phyloP scores from a whole-genome alignment of 495 filamentous ascomycete species.

The Mytilinidion resinicola region DNA sequence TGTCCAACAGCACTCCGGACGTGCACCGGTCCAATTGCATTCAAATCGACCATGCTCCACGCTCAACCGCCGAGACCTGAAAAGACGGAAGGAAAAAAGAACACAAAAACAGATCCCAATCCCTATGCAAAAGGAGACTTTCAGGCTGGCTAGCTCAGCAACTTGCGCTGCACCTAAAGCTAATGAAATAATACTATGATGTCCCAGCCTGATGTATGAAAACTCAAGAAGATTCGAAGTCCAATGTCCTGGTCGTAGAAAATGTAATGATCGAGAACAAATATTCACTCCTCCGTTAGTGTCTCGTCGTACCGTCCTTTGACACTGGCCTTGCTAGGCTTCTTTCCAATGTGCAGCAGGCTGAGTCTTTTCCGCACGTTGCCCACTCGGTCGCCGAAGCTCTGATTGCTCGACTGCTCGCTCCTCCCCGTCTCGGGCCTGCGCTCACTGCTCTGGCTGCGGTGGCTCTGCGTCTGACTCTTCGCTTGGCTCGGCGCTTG shows the following conservation, averaged over 20 bases:
- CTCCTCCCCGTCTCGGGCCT: constrained; percentile 36
- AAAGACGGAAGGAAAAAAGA: background rate
- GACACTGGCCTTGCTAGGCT: constrained; percentile 47
- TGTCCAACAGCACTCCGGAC: background rate
- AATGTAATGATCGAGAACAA: background rate
- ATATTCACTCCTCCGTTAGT: constrained; percentile 27
- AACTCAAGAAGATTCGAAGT: background rate
- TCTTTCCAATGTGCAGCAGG: constrained; percentile 59
- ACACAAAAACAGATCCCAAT: background rate
- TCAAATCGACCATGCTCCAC: background rate
- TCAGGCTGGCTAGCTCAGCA: too few species aligned
- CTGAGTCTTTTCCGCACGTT: constrained; percentile 67
- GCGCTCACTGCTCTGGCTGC: constrained; percentile 22
- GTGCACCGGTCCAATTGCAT: background rate
- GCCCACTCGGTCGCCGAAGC: constrained; percentile 35
- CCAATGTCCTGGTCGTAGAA: background rate
- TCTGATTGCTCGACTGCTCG: constrained; percentile 23
- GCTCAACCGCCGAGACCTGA: background rate
- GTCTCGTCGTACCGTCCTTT: constrained; percentile 23
- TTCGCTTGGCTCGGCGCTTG: constrained; percentile 2
- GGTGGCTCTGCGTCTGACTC: constrained; percentile 6
- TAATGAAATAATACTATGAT: too few species aligned
- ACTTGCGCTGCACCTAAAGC: too few species aligned
- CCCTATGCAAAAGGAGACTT: too few species aligned
- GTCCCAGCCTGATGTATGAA: background rate